These are phyloP conservation scores for Exophiala oligosperma DNA, from an alignment of 2,329 filamentous ascomycete species.

Conservation along the genomic window DNA sequence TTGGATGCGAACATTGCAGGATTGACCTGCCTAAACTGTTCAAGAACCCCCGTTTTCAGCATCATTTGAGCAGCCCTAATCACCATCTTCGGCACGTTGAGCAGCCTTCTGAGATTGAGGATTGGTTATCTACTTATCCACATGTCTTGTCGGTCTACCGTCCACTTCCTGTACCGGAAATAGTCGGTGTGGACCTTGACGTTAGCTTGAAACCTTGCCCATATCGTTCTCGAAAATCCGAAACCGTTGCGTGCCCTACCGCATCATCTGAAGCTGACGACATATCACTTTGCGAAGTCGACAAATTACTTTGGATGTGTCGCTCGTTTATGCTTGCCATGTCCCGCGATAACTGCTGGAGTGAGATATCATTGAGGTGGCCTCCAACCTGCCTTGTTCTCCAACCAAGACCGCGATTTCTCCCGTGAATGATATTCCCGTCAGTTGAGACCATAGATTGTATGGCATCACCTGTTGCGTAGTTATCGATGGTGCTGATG, in stretches of 20 bases:
- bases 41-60: too few species aligned
- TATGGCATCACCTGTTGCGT: constrained; percentile 37
- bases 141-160: too few species aligned
- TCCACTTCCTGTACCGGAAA: too few species aligned
- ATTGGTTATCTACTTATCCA: too few species aligned
- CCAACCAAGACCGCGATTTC: constrained; percentile 30
- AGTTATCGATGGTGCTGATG: constrained; percentile 37
- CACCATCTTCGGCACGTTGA: too few species aligned
- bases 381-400: constrained; percentile 38
- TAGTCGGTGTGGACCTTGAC: not conserved
- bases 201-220: constrained; percentile 25
- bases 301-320: constrained; percentile 17
- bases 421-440: constrained; percentile 34
- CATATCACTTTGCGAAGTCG: constrained; percentile 16
- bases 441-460: constrained; percentile 42
- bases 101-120: too few species aligned
- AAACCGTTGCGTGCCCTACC: constrained; percentile 9
- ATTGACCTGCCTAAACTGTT: too few species aligned
- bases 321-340: constrained; percentile 30
- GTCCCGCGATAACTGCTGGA: constrained; percentile 36
- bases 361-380: constrained; percentile 32
- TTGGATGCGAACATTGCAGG: too few species aligned
- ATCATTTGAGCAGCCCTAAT: too few species aligned
- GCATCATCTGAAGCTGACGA: not conserved
- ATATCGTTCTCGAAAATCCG: constrained; percentile 30